phyloP scores from a whole-genome alignment of 768 basidiomycete genomes.

The Pholiota conissans region DNA sequence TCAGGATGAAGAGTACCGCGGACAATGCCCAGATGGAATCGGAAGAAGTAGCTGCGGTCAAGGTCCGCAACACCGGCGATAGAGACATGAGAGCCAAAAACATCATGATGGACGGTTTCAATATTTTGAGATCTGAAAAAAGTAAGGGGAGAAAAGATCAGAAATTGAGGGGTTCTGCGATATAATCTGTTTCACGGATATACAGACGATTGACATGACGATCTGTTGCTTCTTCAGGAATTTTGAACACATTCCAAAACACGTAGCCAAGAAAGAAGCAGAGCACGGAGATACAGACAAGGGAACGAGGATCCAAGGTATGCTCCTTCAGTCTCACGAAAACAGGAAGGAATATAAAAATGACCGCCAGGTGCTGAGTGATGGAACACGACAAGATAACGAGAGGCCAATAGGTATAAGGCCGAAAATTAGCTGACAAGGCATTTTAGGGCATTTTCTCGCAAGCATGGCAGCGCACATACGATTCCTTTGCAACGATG shows the following conservation, averaged over 20 bases:
- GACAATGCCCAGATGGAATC: slow-evolving; percentile 97
- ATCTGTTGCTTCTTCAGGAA: slow-evolving; percentile 23
- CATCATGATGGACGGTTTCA: slow-evolving; percentile 84
- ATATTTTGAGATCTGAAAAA: slow-evolving; percentile 59
- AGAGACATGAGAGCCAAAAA: slow-evolving; percentile 88
- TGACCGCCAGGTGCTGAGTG: slow-evolving; percentile 80
- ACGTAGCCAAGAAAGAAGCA: slow-evolving; percentile 63
- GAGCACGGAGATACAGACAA: slow-evolving; percentile 64
- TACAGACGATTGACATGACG: slow-evolving; percentile 35
- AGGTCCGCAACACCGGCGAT: slow-evolving; percentile 86
- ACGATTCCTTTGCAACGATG: slow-evolving; percentile 80
- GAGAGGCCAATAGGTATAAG: slow-evolving; percentile 75
- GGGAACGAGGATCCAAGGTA: slow-evolving; percentile 63
- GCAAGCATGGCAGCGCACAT: slow-evolving; percentile 13
- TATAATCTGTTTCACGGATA: slow-evolving; percentile 1
- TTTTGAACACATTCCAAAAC: slow-evolving; percentile 58
- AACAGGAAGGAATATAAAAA: slow-evolving; percentile 78
- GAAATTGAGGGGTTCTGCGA: too few species aligned
- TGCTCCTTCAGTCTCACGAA: slow-evolving; percentile 72
- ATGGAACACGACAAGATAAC: slow-evolving; percentile 72
- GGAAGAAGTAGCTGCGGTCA: slow-evolving; percentile 93
- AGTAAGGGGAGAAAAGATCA: background rate
- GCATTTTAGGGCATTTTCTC: slow-evolving; percentile 4
- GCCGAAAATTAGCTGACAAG: slow-evolving; percentile 70
- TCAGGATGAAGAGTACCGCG: slow-evolving; percentile 80